Percentiles rank a stretch among this genome's conserved stretches.
These are phyloP conservation scores for Claviceps fusiformis DNA, from an alignment of 2,329 filamentous ascomycete genomes.

Conservation along the genomic window DNA sequence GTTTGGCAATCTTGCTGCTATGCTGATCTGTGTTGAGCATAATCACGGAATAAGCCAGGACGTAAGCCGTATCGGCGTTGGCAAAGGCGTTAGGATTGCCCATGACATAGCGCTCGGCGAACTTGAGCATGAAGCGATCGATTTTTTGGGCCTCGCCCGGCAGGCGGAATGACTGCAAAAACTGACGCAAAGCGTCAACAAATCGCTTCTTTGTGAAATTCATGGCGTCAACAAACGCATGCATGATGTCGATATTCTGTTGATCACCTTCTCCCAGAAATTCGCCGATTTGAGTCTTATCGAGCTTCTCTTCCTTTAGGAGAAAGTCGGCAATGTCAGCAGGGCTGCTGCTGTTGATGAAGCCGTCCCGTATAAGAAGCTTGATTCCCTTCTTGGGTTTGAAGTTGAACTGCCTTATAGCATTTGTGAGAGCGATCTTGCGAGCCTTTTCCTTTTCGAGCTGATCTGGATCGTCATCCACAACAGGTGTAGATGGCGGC, in stretches of 20 bases:
- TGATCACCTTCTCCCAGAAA: constrained; percentile 88
- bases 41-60: constrained; percentile 91
- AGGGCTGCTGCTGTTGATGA: constrained; percentile 67
- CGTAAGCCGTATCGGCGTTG: constrained; percentile 95
- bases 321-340: constrained; percentile 78
- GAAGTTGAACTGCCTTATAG: constrained; percentile 88
- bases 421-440: constrained; percentile 84
- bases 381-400: constrained; percentile 94
- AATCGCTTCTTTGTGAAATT: constrained; percentile 86
- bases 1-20: constrained; percentile 66
- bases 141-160: constrained; percentile 98
- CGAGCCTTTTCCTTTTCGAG: constrained; percentile 89
- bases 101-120: constrained; percentile 87
- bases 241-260: constrained; percentile 94
- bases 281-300: constrained; percentile 88
- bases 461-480: constrained; percentile 83
- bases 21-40: constrained; percentile 94
- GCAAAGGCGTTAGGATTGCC: constrained; percentile 96
- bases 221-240: constrained; percentile 92
- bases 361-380: constrained; percentile 66
- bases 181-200: constrained; percentile 80
- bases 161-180: constrained; percentile 86
- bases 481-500: constrained; percentile 51
- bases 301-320: constrained; percentile 64
- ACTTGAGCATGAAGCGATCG: constrained; percentile 98